These are phyloP conservation scores for Martiniozyma asiatica DNA, from an alignment of 1,139 yeast species.

Conservation along the genomic window DNA sequence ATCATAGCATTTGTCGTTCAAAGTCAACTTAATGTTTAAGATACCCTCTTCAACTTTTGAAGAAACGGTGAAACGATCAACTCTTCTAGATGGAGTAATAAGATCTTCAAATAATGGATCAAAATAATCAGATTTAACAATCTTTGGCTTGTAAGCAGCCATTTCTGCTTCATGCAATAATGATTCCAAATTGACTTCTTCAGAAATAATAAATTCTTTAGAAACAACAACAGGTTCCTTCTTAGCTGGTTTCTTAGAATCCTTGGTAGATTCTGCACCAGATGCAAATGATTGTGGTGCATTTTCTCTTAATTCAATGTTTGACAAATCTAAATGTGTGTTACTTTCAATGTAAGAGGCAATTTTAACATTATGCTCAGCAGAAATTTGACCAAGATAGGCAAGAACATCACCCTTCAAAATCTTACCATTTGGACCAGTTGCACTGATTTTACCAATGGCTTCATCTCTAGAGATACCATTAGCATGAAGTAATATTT, in stretches of 20 bases:
- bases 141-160: constrained; percentile 61
- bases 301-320: constrained; percentile 38
- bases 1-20: constrained; percentile 32
- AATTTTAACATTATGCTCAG: constrained; percentile 39
- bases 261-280: neutral
- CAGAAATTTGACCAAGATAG: constrained; percentile 58
- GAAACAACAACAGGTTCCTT: constrained; percentile 11
- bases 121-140: constrained; percentile 33
- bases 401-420: constrained; percentile 88
- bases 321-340: constrained; percentile 64
- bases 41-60: constrained; percentile 12
- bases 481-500: constrained; percentile 47
- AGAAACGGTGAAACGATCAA: constrained; percentile 42
- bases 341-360: constrained; percentile 45
- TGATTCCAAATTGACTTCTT: constrained; percentile 4
- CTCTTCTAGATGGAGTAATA: constrained; percentile 57
- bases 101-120: constrained; percentile 72
- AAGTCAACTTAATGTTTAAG: constrained; percentile 30
- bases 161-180: constrained; percentile 48
- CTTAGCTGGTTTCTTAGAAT: constrained; percentile 5
- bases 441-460: constrained; percentile 55
- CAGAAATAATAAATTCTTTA: constrained; percentile 5
- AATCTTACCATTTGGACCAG: constrained; percentile 83
- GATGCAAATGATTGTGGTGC: constrained; percentile 4
- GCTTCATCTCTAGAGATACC: constrained; percentile 62